Conservation (phyloP, 202 grass and related monocot genomes). For the Setaria italica region DNA sequence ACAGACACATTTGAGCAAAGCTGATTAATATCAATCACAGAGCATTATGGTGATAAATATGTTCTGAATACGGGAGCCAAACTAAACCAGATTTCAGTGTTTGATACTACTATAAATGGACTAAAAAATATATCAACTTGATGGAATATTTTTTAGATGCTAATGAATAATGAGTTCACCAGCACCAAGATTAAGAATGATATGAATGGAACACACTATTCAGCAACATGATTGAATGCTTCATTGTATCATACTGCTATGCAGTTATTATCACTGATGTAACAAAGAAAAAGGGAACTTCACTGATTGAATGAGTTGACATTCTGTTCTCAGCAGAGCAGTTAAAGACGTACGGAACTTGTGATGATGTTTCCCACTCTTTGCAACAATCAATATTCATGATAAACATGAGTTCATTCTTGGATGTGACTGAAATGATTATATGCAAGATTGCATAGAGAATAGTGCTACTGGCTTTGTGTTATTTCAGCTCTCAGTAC, state of each 20-base stretch:
- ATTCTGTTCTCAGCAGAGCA: slow-evolving; percentile 9
- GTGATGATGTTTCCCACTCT: slow-evolving; percentile 33
- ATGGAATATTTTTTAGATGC: not conserved
- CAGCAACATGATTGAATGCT: slow-evolving; percentile 21
- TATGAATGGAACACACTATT: slow-evolving; percentile 1
- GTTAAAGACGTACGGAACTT: slow-evolving; percentile 34
- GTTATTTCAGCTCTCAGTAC: slow-evolving; percentile 5
- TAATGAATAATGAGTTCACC: not conserved
- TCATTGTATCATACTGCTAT: slow-evolving; percentile 22
- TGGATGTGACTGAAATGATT: slow-evolving; percentile 42
- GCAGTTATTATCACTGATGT: slow-evolving; percentile 24
- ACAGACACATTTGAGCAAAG: not conserved
- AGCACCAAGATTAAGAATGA: slow-evolving; percentile 15
- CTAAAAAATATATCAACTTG: not conserved
- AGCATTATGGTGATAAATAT: not conserved
- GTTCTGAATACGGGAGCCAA: slow-evolving; percentile 8
- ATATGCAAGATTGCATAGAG: slow-evolving; percentile 31
- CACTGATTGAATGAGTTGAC: slow-evolving; percentile 44
- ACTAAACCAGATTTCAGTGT: not conserved
- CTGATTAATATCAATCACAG: slow-evolving; percentile 10
- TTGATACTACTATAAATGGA: slow-evolving; percentile 18
- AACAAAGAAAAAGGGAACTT: slow-evolving; percentile 37
- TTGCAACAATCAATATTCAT: slow-evolving; percentile 40
- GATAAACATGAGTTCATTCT: slow-evolving; percentile 43
- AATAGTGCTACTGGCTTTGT: slow-evolving; percentile 47